Conservation (phyloP, 192 early-diverging fungal species). For the Entophlyctis luteolus region DNA sequence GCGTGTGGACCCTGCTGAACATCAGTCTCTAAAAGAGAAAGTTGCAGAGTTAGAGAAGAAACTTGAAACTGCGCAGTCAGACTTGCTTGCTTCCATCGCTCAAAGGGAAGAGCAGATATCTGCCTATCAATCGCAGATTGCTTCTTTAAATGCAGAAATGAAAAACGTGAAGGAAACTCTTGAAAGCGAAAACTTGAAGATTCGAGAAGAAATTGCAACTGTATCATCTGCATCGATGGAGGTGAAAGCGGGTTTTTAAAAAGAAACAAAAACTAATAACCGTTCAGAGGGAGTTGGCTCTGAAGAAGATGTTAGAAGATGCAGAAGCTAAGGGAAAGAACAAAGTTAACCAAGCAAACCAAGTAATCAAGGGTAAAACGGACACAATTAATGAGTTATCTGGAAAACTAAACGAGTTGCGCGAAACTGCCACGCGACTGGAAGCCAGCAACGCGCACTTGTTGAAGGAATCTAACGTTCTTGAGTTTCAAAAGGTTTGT, state of each 20-base stretch:
- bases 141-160: constrained; percentile 1
- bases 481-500: constrained; percentile 19
- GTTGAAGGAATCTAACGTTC: not conserved
- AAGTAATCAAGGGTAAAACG: not conserved
- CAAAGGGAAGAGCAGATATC: not conserved
- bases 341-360: constrained; percentile 7
- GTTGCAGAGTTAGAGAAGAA: constrained; percentile 28
- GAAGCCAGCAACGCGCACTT: not conserved
- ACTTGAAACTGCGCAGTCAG: constrained; percentile 16
- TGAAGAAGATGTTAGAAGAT: not conserved
- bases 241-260: not conserved
- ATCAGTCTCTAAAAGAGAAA: constrained; percentile 61
- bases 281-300: not conserved
- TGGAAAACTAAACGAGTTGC: not conserved
- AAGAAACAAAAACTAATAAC: too few species aligned
- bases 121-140: not conserved
- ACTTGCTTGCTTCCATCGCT: not conserved
- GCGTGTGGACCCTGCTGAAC: constrained; percentile 77
- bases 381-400: not conserved
- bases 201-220: not conserved
- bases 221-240: not conserved
- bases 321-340: not conserved
- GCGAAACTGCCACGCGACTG: not conserved
- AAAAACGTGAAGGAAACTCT: not conserved
- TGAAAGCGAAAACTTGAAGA: not conserved